Evolutionary conservation across 257 asterid genomes (phyloP).

Genomic region (Petrea volubilis): DNA sequence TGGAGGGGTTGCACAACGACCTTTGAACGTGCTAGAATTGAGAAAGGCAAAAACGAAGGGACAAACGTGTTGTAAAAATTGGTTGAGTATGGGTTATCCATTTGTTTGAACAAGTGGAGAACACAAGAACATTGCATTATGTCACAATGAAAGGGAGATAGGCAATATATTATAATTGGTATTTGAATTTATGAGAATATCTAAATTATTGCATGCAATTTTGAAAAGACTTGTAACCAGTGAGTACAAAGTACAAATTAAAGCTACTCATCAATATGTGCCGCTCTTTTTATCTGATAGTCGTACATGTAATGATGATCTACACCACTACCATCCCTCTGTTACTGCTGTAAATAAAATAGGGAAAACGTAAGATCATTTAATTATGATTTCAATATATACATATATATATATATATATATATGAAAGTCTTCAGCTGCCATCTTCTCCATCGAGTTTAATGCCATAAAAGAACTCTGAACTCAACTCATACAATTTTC

Average conservation of each 20-base stretch:
- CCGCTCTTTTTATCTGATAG: not conserved
- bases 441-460: too few species aligned
- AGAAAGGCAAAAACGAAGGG: not conserved
- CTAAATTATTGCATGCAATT: not conserved
- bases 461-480: too few species aligned
- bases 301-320: not conserved
- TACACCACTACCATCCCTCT: not conserved
- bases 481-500: too few species aligned
- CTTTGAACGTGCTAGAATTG: not conserved
- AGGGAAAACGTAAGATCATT: not conserved
- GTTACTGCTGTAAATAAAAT: not conserved
- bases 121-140: constrained; percentile 1
- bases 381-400: too few species aligned
- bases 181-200: not conserved
- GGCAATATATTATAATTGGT: too few species aligned
- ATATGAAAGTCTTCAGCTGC: too few species aligned
- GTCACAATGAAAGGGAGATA: not conserved
- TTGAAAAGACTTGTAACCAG: not conserved
- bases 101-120: constrained; percentile 5
- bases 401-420: too few species aligned
- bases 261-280: constrained; percentile 5
- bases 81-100: not conserved
- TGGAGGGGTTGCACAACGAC: not conserved
- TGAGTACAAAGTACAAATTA: constrained; percentile 9
- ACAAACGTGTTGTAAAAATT: not conserved